Evolutionary conservation across 257 asterid species (phyloP).

Genomic region (Nicotiana paniculata): DNA sequence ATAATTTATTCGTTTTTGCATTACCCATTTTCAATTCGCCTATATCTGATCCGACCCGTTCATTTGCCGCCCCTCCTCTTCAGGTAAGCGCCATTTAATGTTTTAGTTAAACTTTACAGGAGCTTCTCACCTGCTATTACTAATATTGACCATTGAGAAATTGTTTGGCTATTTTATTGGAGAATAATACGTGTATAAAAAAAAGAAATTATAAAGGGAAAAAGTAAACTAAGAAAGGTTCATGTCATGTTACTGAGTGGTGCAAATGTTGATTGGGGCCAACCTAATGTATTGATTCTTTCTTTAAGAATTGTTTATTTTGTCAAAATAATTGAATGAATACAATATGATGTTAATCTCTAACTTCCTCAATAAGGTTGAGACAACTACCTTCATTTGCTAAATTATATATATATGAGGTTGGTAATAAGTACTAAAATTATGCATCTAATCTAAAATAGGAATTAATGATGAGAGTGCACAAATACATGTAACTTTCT

Average conservation of each 20-base stretch:
- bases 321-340: not conserved
- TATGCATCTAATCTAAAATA: not conserved
- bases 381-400: not conserved
- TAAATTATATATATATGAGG: not conserved
- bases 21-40: no score
- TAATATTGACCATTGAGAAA: no score
- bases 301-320: not conserved
- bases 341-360: not conserved
- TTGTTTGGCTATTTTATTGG: no score
- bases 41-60: no score
- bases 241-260: not conserved
- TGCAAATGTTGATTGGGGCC: not conserved
- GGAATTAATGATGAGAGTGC: not conserved
- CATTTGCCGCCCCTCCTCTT: no score
- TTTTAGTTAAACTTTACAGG: no score
- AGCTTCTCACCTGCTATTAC: no score
- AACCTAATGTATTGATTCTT: not conserved
- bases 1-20: no score
- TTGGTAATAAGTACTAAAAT: not conserved
- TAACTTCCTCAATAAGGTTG: not conserved
- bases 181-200: no score
- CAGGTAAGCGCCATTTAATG: no score
- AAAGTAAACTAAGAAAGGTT: not conserved
- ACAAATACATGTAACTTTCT: not conserved
- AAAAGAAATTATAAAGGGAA: no score